Percentiles rank a stretch among this genome's conserved stretches.
Conservation (phyloP, 371 early-diverging fungal species). For the Haplosporangium sp. region DNA sequence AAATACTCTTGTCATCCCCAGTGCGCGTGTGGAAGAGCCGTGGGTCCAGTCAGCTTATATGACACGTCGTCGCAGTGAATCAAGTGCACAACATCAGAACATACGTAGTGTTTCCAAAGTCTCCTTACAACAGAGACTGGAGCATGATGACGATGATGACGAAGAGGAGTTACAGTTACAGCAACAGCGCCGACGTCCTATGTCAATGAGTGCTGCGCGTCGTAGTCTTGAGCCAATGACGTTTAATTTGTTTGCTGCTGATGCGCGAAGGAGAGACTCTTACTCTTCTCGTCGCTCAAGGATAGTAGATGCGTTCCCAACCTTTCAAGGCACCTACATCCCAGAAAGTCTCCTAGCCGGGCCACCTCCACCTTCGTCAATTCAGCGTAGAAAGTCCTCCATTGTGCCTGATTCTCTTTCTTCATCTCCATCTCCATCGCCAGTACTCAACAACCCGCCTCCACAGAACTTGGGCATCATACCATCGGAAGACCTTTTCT, state of each 20-base stretch:
- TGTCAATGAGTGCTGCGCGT: conserved; percentile 11
- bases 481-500: neutral
- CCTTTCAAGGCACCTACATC: conserved; percentile 25
- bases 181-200: conserved; percentile 22
- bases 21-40: neutral
- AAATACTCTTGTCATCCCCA: neutral
- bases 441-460: neutral
- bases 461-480: neutral
- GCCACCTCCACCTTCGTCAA: conserved; percentile 24
- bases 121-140: neutral
- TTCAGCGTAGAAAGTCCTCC: conserved; percentile 3
- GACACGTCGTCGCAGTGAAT: conserved; percentile 47
- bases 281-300: neutral
- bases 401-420: conserved; percentile 15
- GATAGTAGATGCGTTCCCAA: conserved; percentile 5
- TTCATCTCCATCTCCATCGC: conserved; percentile 22
- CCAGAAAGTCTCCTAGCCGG: conserved; percentile 36
- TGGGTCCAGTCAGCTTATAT: conserved; percentile 53
- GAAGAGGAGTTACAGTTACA: neutral
- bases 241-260: neutral
- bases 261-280: neutral
- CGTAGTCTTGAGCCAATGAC: conserved; percentile 5
- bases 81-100: conserved; percentile 3
- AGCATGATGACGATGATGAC: neutral
- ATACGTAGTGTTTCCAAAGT: neutral